Evolutionary conservation across 2,329 filamentous ascomycete species (phyloP).

Genomic region (Shiraia sp.): DNA sequence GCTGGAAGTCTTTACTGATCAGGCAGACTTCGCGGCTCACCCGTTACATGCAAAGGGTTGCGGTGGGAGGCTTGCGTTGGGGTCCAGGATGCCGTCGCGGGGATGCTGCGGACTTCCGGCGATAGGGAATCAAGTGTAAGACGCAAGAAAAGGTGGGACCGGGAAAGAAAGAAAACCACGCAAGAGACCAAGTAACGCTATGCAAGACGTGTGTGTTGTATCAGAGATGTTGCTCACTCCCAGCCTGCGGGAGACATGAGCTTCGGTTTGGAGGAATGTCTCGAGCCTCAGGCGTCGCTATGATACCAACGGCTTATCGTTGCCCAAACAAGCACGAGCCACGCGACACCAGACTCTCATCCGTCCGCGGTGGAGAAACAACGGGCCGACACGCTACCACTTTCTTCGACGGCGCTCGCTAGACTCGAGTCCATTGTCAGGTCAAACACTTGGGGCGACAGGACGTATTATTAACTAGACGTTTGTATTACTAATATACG

Average conservation of each 20-base stretch:
- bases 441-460: too few relatives aligned
- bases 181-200: background rate
- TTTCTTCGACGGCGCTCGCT: background rate
- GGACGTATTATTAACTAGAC: background rate
- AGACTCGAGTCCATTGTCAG: too few relatives aligned
- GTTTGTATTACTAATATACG: conserved; percentile 10
- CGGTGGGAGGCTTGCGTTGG: conserved; percentile 16
- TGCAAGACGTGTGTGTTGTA: background rate
- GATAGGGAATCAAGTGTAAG: too few relatives aligned
- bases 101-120: too few relatives aligned
- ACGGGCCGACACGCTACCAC: background rate
- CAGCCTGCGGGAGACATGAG: conserved; percentile 2
- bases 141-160: too few relatives aligned
- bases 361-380: background rate
- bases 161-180: background rate
- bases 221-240: too few relatives aligned
- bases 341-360: background rate
- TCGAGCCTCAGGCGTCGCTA: conserved; percentile 8
- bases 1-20: conserved; percentile 1
- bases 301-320: background rate
- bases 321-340: conserved; percentile 5
- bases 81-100: conserved; percentile 11
- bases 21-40: too few relatives aligned
- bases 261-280: conserved; percentile 12
- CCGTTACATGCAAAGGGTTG: conserved; percentile 11